These are phyloP conservation scores for Aspergillus amoenus DNA, from an alignment of 2,329 filamentous ascomycete species.

Conservation along the genomic window DNA sequence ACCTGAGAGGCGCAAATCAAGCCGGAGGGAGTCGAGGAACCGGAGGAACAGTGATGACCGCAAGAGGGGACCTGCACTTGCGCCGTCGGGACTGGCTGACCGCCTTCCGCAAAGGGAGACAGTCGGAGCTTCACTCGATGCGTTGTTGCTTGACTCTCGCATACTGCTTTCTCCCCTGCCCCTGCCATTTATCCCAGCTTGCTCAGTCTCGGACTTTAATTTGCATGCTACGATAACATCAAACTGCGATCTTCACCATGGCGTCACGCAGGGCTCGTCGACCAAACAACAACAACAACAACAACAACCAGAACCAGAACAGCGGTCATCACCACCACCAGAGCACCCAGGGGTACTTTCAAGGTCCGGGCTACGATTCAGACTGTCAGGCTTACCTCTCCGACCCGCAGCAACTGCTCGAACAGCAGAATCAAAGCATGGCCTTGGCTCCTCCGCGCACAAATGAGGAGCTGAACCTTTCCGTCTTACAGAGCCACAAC, in stretches of 20 bases:
- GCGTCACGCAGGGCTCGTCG: slow-evolving; percentile 33
- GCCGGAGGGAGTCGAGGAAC: neutral
- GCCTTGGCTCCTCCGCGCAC: slow-evolving; percentile 56
- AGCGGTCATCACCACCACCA: slow-evolving; percentile 18
- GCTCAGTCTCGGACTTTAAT: neutral
- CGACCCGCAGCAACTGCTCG: slow-evolving; percentile 30
- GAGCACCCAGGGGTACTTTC: slow-evolving; percentile 19
- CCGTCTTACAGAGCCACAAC: slow-evolving; percentile 78
- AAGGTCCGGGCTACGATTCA: slow-evolving; percentile 62
- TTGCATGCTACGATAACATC: neutral
- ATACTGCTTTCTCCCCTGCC: slow-evolving; percentile 1
- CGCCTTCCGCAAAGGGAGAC: slow-evolving; percentile 18
- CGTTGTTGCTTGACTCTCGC: neutral
- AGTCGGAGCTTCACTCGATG: slow-evolving; percentile 9
- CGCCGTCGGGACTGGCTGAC: slow-evolving; percentile 6
- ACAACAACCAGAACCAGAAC: slow-evolving; percentile 8
- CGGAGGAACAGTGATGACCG: slow-evolving; percentile 1
- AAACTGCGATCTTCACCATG: slow-evolving; percentile 22
- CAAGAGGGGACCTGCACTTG: slow-evolving; percentile 2
- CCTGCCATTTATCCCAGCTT: neutral
- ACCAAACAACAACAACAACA: slow-evolving; percentile 26
- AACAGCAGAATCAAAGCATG: slow-evolving; percentile 28
- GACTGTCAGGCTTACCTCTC: slow-evolving; percentile 56
- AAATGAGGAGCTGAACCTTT: slow-evolving; percentile 83
- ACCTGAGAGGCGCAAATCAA: neutral